Evolutionary conservation across 257 asterid genomes (phyloP), one percentile per base, ranked within the genome.

Genomic region (Lycium ferocissimum): DNA sequence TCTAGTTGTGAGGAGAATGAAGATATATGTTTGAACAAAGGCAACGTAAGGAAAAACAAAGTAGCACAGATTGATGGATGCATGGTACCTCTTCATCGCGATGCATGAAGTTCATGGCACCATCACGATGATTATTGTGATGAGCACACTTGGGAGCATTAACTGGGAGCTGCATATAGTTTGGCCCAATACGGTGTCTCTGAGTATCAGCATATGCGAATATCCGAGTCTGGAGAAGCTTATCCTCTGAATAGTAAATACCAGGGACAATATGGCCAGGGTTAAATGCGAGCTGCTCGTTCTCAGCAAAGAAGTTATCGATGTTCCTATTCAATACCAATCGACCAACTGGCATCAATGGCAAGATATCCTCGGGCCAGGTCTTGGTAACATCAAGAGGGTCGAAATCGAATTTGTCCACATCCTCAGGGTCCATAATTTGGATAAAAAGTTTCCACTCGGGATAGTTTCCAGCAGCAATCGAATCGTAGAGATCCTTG

Each of bases 131-230:
- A 85, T 93, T 93, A 85, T 93, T 93, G 90, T 90, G 97, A 82
- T 93, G 93, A 61, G 93, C 88, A 82, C 84, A 82, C 84, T 92
- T 93, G 26, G 97, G 97, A 72, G 95, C 95, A 85, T 93, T 93
- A 33, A 47, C 95, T n/a, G 95, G 95, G 81, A 93, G 94, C 92
- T 89, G 94, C 84, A 91, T 84, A 84, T 91, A 92, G 87, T 93
- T 93, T 14, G 97, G 97, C 26, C 97, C 97, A 63, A 93, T 94
- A 57, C 97, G 93, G 89, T 93, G 97, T 89, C 97, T 91, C 93
- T 93, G 94, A 82, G 95, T 92, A 84, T 93, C 97, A 43, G 92
- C 53, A 86, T 93, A 93, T 35, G 97, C 87, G 81, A 93, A 92
- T 70, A 91, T 90, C 51, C 95, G 89, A 81, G 91, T 84, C 81